Base-by-base conservation (phyloP, 2,329 filamentous ascomycete species). In the Aureobasidium sp. region DNA sequence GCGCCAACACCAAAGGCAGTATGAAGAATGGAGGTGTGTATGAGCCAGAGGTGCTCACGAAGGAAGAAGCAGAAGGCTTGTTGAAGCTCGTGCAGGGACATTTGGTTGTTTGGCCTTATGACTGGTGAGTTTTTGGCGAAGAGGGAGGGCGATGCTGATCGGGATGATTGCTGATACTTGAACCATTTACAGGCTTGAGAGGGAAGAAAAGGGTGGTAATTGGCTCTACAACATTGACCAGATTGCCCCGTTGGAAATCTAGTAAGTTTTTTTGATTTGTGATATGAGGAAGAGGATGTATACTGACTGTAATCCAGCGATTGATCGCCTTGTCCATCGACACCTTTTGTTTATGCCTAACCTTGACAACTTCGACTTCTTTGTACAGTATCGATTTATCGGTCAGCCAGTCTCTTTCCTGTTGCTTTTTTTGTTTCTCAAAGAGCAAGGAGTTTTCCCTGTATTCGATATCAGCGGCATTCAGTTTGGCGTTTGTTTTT, bases 191-290 rank as follows among this genome's bases (percentile, higher is more conserved):
- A 83, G 81, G 91, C 84, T 96, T 60, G 84, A 89, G 68, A 89
- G 87, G 62, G 94, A 97, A 77, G 94, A 97, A 78, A 85, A 87
- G 70, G 92, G 91, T 67, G 90, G 91, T 62, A 96, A 97, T 72
- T 99, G 94, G 94, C 83, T 97, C 65, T 97, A 96, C 76, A 91
- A 93, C 71, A 90, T 97, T 62, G 94, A 99, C 74, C 88, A 95
- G 74, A 87, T 99, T 72, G 95, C 94, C 69, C 94, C 94, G 62
- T 80, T 99, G 76, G 91, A 97, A 77, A 97, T 99, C 70, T 99
- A 99, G 89, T 91, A 81, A 87, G 88, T 68, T 7, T 6, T 27
- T 7, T 47, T 12, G 29, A 0, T 2, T 8, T 27, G 4, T 3
- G 17, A 0, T 2, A 15, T 27, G 4, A 31, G 29, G 12, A 25